A percentile compares a stretch with the other conserved stretches of the same genome.
Evolutionary conservation across 345 rosid genomes (phyloP).

Genomic region (Diplotaxis tenuifolia): DNA sequence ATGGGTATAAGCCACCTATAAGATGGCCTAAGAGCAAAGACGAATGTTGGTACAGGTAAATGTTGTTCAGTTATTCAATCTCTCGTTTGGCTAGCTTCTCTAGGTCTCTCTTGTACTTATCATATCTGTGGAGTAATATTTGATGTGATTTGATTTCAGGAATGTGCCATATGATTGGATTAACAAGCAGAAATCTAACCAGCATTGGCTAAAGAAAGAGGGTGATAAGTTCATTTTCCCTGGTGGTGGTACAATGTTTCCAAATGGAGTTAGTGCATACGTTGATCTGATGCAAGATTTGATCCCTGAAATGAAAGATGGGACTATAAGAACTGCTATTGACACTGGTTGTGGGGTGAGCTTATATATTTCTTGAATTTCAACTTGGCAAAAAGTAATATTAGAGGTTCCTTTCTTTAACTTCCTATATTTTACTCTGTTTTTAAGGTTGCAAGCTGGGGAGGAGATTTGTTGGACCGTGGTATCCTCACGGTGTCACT

Average conservation of each 20-base stretch:
- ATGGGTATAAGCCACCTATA: slow-evolving; percentile 86
- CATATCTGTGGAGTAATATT: neutral
- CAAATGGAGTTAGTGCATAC: slow-evolving; percentile 86
- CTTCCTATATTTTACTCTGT: slow-evolving; percentile 1
- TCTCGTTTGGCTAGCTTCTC: neutral
- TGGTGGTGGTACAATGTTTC: slow-evolving; percentile 99
- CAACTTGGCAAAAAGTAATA: neutral
- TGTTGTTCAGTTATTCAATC: neutral
- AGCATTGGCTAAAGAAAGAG: slow-evolving; percentile 88
- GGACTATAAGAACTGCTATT: slow-evolving; percentile 85
- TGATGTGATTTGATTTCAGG: slow-evolving; percentile 47
- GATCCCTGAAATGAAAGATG: slow-evolving; percentile 93
- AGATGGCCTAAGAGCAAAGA: slow-evolving; percentile 94
- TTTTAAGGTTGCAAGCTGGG: slow-evolving; percentile 97
- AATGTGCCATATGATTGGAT: slow-evolving; percentile 99
- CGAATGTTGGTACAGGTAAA: slow-evolving; percentile 97
- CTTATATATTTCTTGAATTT: neutral
- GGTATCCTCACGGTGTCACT: slow-evolving; percentile 88
- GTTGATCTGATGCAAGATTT: slow-evolving; percentile 92
- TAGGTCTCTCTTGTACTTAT: slow-evolving; percentile 13
- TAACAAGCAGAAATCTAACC: slow-evolving; percentile 93
- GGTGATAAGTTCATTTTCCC: slow-evolving; percentile 93
- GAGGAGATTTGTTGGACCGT: slow-evolving; percentile 91
- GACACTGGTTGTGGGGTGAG: slow-evolving; percentile 99
- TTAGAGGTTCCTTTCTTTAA: slow-evolving; percentile 1